A percentile compares a stretch with the other conserved stretches of the same genome.
Evolutionary conservation across 352 stramenopile genomes (phyloP).

Genomic region (Thraustotheca clavata): DNA sequence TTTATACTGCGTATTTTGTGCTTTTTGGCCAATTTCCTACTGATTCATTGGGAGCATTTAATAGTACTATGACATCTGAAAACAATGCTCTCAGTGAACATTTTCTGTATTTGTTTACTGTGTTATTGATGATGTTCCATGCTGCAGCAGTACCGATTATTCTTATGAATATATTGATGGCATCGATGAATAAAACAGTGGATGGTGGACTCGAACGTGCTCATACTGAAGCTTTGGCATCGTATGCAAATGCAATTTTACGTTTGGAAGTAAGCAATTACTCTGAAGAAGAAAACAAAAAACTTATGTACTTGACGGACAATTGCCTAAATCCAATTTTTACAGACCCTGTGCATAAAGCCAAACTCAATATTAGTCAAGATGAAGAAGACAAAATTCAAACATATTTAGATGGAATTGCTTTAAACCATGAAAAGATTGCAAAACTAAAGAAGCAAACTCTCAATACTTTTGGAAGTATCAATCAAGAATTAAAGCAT

Average conservation of each 20-base stretch:
- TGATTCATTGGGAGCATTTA: constrained; percentile 8
- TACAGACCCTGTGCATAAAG: not conserved
- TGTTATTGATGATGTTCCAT: constrained; percentile 20
- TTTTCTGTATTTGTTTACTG: constrained; percentile 1
- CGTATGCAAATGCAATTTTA: constrained; percentile 7
- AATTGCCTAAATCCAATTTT: constrained; percentile 18
- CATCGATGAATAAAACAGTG: constrained; percentile 20
- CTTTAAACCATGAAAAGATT: too few species aligned
- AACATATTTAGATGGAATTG: too few species aligned
- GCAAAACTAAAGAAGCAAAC: too few species aligned
- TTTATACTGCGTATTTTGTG: constrained; percentile 18
- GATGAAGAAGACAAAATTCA: not conserved
- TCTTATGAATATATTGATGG: constrained; percentile 13
- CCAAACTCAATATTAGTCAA: not conserved
- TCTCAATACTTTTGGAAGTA: too few species aligned
- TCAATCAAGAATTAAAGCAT: too few species aligned
- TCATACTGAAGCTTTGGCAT: constrained; percentile 13
- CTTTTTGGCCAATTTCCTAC: constrained; percentile 10
- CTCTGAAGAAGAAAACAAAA: not conserved
- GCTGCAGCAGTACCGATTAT: constrained; percentile 8
- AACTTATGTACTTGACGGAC: constrained; percentile 13
- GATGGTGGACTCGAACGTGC: constrained; percentile 12
- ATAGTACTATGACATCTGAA: too few species aligned
- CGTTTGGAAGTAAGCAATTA: constrained; percentile 19
- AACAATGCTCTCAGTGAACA: not conserved